These are phyloP conservation scores for Dothiorella sarmentorum DNA, from an alignment of 2,329 filamentous ascomycete species.

Conservation along the genomic window DNA sequence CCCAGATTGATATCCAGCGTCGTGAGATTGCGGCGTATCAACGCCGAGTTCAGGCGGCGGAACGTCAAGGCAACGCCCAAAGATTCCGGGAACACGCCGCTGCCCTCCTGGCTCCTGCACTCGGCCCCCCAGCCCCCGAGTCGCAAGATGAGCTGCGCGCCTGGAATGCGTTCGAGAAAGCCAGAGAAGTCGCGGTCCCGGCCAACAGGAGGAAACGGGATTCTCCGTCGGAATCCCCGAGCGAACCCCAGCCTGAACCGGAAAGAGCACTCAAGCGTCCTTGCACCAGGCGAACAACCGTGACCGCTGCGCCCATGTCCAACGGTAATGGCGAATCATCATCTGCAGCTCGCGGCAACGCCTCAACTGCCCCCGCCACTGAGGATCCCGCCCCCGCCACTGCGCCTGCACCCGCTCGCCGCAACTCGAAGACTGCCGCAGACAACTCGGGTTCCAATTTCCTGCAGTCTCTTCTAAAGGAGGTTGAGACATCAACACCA, in stretches of 20 bases:
- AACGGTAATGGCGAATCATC: constrained; percentile 12
- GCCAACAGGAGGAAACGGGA: constrained; percentile 69
- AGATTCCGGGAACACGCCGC: constrained; percentile 69
- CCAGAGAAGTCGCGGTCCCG: constrained; percentile 56
- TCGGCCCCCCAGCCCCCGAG: constrained; percentile 58
- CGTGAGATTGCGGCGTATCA: constrained; percentile 71
- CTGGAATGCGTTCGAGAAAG: constrained; percentile 88
- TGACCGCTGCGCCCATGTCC: constrained; percentile 45
- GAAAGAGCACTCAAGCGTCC: constrained; percentile 86
- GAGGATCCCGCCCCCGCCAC: constrained; percentile 36
- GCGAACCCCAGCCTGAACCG: constrained; percentile 63
- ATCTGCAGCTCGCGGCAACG: not conserved
- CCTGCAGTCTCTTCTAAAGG: constrained; percentile 79
- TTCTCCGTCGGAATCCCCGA: constrained; percentile 69
- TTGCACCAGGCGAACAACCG: constrained; percentile 66
- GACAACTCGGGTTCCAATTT: constrained; percentile 48
- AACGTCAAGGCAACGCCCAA: constrained; percentile 70
- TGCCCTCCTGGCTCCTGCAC: constrained; percentile 51
- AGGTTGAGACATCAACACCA: constrained; percentile 38
- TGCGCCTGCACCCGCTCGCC: constrained; percentile 35
- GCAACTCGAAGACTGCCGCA: constrained; percentile 27
- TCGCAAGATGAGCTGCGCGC: constrained; percentile 76
- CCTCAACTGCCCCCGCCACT: constrained; percentile 25
- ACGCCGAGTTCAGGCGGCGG: constrained; percentile 76
- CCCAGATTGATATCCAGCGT: constrained; percentile 37